These are phyloP conservation scores for Phytophthora pisi DNA, from an alignment of 352 stramenopile species.

Conservation along the genomic window DNA sequence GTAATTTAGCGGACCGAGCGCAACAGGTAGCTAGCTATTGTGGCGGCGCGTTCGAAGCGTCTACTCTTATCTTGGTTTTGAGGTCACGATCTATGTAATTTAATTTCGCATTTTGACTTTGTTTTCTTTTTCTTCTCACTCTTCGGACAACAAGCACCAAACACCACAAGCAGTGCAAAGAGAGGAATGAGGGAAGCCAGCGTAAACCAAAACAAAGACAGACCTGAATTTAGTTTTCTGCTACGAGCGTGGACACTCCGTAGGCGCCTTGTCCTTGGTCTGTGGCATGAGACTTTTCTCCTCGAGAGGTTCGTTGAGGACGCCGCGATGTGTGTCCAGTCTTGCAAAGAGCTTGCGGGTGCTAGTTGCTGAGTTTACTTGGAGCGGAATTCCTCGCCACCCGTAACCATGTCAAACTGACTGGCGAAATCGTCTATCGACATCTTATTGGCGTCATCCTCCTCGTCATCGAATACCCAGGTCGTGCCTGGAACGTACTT, in stretches of 20 bases:
- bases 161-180: too few species aligned
- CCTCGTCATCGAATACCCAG: conserved; percentile 90
- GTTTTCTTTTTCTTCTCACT: not conserved
- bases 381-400: conserved; percentile 86
- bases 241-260: conserved; percentile 26
- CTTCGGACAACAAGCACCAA: too few species aligned
- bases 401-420: conserved; percentile 88
- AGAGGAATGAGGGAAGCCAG: too few species aligned
- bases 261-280: conserved; percentile 15
- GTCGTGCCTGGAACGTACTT: conserved; percentile 90
- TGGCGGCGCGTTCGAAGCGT: conserved; percentile 9
- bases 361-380: conserved; percentile 47
- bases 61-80: conserved; percentile 28
- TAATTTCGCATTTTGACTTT: conserved; percentile 19
- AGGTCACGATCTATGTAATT: conserved; percentile 37
- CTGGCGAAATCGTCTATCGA: conserved; percentile 89
- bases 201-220: conserved; percentile 31
- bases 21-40: conserved; percentile 13
- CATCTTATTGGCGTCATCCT: conserved; percentile 73
- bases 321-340: conserved; percentile 17
- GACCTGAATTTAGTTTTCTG: conserved; percentile 44
- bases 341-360: conserved; percentile 12
- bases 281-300: conserved; percentile 28
- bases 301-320: conserved; percentile 22
- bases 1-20: conserved; percentile 7